A percentile compares a stretch with the other conserved stretches of the same genome.
phyloP scores from a whole-genome alignment of 2,329 filamentous ascomycete genomes.

The Pseudogymnoascus sp. region DNA sequence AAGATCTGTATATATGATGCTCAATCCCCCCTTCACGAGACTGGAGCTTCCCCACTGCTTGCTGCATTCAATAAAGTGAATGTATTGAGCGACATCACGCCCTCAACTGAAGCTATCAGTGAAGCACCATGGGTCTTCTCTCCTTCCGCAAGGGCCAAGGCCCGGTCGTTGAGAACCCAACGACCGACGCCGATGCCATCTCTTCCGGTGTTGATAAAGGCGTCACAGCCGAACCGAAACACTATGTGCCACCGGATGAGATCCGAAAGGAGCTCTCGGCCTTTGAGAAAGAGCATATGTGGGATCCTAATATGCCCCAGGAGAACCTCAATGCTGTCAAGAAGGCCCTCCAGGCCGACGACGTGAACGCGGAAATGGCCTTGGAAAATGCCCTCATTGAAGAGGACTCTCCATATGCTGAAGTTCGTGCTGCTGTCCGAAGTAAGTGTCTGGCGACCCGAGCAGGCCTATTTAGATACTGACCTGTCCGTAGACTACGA shows the following conservation, averaged over 20 bases:
- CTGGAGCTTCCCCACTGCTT: background rate
- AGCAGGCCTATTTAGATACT: conserved; percentile 36
- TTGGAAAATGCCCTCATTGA: conserved; percentile 38
- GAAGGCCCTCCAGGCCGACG: conserved; percentile 20
- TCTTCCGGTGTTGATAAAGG: background rate
- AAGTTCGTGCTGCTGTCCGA: conserved; percentile 51
- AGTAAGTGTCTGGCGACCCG: conserved; percentile 51
- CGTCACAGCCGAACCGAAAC: background rate
- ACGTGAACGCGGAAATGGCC: conserved; percentile 31
- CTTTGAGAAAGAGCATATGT: conserved; percentile 13
- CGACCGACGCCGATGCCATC: conserved; percentile 3
- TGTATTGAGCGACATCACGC: background rate
- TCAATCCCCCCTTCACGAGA: background rate
- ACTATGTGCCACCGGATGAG: background rate
- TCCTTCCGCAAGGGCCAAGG: background rate
- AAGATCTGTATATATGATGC: background rate
- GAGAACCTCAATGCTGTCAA: conserved; percentile 20
- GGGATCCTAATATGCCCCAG: conserved; percentile 24
- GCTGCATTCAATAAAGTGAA: background rate
- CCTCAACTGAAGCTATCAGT: background rate
- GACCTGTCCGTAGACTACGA: conserved; percentile 39
- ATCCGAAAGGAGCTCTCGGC: background rate
- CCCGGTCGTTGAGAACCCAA: background rate
- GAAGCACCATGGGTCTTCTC: background rate
- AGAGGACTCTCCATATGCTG: conserved; percentile 60